Evolutionary conservation across 371 early-diverging fungal species (phyloP).

Genomic region (Syncephalastrum contaminatum): DNA sequence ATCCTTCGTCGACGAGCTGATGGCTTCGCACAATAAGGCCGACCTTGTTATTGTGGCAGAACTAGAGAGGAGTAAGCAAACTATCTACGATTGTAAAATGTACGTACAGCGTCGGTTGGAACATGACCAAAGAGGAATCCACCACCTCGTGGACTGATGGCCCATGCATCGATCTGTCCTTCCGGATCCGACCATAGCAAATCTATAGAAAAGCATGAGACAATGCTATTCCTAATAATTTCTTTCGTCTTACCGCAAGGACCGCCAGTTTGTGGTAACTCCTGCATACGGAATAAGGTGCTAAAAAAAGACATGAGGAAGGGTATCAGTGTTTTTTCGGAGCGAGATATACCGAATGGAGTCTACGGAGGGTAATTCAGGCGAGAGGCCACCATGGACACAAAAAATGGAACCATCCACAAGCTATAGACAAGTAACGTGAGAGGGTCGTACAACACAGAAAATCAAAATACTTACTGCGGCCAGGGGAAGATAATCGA

Average conservation of each 20-base stretch:
- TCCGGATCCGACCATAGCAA: constrained; percentile 99
- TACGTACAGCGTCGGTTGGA: constrained; percentile 74
- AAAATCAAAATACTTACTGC: constrained; percentile 63
- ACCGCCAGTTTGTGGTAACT: constrained; percentile 49
- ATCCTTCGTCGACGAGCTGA: constrained; percentile 97
- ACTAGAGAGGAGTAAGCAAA: constrained; percentile 47
- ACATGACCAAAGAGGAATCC: constrained; percentile 98
- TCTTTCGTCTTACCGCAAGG: constrained; percentile 37
- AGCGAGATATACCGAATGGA: constrained; percentile 37
- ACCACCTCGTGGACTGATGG: constrained; percentile 97
- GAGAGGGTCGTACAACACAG: neutral
- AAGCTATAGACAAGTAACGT: constrained; percentile 12
- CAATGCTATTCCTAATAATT: neutral
- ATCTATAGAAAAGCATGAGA: constrained; percentile 48
- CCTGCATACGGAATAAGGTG: constrained; percentile 50
- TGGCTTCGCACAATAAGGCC: constrained; percentile 94
- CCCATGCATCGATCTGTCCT: constrained; percentile 94
- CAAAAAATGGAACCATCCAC: constrained; percentile 74
- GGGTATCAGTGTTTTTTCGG: too few relatives aligned
- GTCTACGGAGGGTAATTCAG: constrained; percentile 73
- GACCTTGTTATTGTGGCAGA: constrained; percentile 95
- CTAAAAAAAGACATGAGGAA: constrained; percentile 12
- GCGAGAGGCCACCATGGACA: constrained; percentile 98
- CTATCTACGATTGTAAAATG: neutral
- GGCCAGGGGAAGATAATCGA: constrained; percentile 97